Conservation (phyloP, 148 eudicot genomes). For the Beta vulgaris region DNA sequence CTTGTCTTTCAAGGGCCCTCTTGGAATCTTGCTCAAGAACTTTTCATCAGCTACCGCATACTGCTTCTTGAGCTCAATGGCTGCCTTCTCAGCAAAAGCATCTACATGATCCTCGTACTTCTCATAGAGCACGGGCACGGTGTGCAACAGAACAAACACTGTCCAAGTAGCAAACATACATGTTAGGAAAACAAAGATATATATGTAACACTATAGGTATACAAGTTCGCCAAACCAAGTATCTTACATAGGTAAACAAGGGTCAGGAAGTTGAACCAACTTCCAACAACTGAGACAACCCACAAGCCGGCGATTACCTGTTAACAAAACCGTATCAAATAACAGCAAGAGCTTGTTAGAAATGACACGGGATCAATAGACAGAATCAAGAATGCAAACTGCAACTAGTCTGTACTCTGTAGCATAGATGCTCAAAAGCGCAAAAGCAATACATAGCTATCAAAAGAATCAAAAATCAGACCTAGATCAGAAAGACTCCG, state of each 20-base stretch:
- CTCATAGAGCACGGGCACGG: conserved; percentile 80
- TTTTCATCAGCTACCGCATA: conserved; percentile 73
- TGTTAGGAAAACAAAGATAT: not conserved
- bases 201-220: not conserved
- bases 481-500: no score
- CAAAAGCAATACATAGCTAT: no score
- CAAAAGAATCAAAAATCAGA: no score
- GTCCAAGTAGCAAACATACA: conserved; percentile 8
- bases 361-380: not conserved
- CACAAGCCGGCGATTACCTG: conserved; percentile 91
- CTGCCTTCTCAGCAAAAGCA: conserved; percentile 75
- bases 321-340: not conserved
- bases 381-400: not conserved
- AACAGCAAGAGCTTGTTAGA: not conserved
- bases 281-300: conserved; percentile 70
- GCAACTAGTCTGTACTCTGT: not conserved
- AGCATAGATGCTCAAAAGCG: not conserved
- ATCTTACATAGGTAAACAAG: conserved; percentile 77
- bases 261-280: conserved; percentile 71
- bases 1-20: conserved; percentile 59
- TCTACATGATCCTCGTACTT: conserved; percentile 86
- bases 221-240: not conserved
- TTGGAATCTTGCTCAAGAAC: conserved; percentile 77
- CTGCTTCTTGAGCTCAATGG: conserved; percentile 70
- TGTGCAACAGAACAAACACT: conserved; percentile 75